These are phyloP conservation scores for Oxytropis ochrocephala DNA, from an alignment of 306 rosid species.

Conservation along the genomic window DNA sequence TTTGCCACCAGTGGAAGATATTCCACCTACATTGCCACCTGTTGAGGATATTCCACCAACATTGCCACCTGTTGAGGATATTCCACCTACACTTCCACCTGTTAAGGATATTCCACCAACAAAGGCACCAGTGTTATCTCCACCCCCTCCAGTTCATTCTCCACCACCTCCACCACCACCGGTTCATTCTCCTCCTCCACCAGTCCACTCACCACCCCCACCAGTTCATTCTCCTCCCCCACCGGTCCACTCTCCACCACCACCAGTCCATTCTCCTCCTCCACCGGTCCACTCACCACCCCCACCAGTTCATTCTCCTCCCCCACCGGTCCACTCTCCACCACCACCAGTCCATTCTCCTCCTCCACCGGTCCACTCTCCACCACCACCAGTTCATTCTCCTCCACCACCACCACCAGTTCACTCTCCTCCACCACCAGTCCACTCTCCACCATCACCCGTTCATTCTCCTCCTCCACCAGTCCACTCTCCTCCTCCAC, in stretches of 20 bases:
- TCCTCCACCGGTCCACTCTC: constrained; percentile 3
- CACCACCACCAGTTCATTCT: not conserved
- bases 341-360: not conserved
- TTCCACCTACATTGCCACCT: not conserved
- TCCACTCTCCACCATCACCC: not conserved
- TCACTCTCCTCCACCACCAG: not conserved
- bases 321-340: not conserved
- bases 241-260: too few relatives aligned
- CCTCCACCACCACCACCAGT: not conserved
- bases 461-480: not conserved
- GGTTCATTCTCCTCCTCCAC: too few relatives aligned
- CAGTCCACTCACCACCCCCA: not conserved
- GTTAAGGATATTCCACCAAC: not conserved
- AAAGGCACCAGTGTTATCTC: not conserved
- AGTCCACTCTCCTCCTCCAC: not conserved
- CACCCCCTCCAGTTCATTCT: not conserved
- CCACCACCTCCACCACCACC: not conserved
- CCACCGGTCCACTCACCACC: constrained; percentile 5
- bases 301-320: not conserved
- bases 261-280: not conserved
- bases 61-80: not conserved
- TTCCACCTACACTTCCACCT: not conserved
- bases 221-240: not conserved
- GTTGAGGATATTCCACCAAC: not conserved
- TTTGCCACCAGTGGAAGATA: not conserved